Base-by-base conservation (phyloP, 2,329 filamentous ascomycete species). In the Dactylonectria estremocensis region DNA sequence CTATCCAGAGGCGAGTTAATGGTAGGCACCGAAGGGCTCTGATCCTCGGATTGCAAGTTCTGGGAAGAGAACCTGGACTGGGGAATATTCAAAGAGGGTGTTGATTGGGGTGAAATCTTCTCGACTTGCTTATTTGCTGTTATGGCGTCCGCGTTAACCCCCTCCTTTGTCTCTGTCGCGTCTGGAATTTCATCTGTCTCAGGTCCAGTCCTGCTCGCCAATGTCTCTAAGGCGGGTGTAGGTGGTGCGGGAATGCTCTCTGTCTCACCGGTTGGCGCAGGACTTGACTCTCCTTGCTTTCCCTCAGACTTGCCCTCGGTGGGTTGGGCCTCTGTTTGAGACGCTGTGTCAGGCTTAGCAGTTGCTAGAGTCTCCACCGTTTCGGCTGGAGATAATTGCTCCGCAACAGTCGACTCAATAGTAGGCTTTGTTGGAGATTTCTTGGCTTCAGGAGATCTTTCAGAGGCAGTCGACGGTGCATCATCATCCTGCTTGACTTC, bases 51-150 rank as follows among this genome's bases (percentile, higher is more conserved):
- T 11, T 69, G 66, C 31, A 74, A 53, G 59, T 77, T 76, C 49
- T 80, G 78, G 18, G 74, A 77, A 11, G 77, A 78, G 37, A 74
- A 72, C 31, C 77, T 75, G 24, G 72, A 69, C 61, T 72, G 74
- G 35, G 73, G 74, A 24, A 75, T 72, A 61, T 64, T 69, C 13
- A 76, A 48, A 16, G 71, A 61, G 52, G 71, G 57, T 45, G 69
- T 65, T 4, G 60, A 22, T 11, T 37, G 63, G 35, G 73, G 67
- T 18, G 70, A 69, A 8, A 66, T 61, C 37, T 71, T 64, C 7
- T 70, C 68, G 16, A 68, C 69, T 31, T 68, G 52, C 22, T 69
- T 71, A 13, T 61, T 67, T 37, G 33, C 46, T 18, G 61, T 63
- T 14, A 40, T 54, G 35, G 63, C 66, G 45, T 69, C 59, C 46